Base-by-base conservation (phyloP, 2,329 filamentous ascomycete genomes). In the Colletotrichum orbiculare region DNA sequence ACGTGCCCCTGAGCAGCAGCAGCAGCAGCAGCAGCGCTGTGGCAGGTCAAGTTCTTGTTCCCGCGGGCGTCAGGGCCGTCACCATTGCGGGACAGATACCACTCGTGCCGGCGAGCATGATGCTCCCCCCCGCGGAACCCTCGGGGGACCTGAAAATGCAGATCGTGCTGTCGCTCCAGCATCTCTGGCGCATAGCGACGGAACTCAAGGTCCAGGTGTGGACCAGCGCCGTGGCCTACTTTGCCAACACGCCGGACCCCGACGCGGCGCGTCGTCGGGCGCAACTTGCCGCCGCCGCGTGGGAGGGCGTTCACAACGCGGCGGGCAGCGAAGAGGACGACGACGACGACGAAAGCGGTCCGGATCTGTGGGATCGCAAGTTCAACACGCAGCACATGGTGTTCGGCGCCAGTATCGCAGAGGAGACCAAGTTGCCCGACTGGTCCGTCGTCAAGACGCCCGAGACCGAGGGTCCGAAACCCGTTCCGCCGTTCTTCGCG, bases 61-160 rank as follows among this genome's bases (percentile, higher is more conserved):
- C n/a, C 67, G 65, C 5, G 71, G 72, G 2, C 8, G 67, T 77
- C 2, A 74, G 77, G 42, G 66, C 77, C 1, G 78, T 95, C 13
- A 89, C 89, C 59, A 84, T 97, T 41, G 94, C 96, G 0, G 96
- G 96, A 0, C 96, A 98, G 77, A 97, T 99, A 54, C 93, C 95
- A 2, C 85, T 99, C 4, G 79, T 95, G 6, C 94, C 96, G 0
- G 85, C 89, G 4, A 90, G 86, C 4, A 98, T 98, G 95, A 72
- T 5, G 25, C 25, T 78, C 2, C 75, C 92, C 2, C 83, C 85
- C 1, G 63, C 73, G 0, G 73, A 72, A 15, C 48, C 68, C 15
- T 71, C 79, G 4, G 73, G 68, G 4, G 77, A 77, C 6, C 85
- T 89, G 68, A 74, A 76, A 38, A 75, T 87, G 37, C 89, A 94